These are phyloP conservation scores for Corynespora cassiicola DNA, from an alignment of 2,329 filamentous ascomycete species.

Conservation along the genomic window DNA sequence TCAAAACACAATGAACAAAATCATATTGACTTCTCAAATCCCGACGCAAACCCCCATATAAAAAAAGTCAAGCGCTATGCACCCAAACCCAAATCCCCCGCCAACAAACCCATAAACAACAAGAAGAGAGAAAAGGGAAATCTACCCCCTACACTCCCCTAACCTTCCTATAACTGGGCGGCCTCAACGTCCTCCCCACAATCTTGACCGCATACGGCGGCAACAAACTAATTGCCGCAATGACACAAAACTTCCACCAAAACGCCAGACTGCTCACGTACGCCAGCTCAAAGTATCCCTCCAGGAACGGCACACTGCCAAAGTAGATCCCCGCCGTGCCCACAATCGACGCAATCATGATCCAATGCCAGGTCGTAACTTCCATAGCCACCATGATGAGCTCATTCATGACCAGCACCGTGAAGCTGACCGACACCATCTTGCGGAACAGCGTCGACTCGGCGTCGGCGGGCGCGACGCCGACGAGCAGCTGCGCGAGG, in stretches of 20 bases:
- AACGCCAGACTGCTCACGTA: conserved; percentile 84
- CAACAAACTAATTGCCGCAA: conserved; percentile 79
- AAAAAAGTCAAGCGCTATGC: too few species aligned
- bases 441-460: conserved; percentile 39
- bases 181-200: conserved; percentile 83
- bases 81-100: too few species aligned
- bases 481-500: conserved; percentile 85
- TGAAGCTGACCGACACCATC: conserved; percentile 93
- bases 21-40: too few species aligned
- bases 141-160: conserved; percentile 62
- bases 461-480: conserved; percentile 65
- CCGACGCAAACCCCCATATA: too few species aligned
- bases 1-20: too few species aligned
- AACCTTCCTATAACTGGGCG: conserved; percentile 94
- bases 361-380: conserved; percentile 94
- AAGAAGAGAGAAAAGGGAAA: background rate
- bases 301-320: conserved; percentile 83
- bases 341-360: conserved; percentile 85
- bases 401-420: conserved; percentile 90
- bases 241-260: conserved; percentile 84
- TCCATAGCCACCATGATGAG: conserved; percentile 96
- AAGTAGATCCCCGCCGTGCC: conserved; percentile 84
- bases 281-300: conserved; percentile 84
- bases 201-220: conserved; percentile 89
- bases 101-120: too few species aligned